phyloP scores from a whole-genome alignment of 805 yeast species.

The Candida gorgasii region DNA sequence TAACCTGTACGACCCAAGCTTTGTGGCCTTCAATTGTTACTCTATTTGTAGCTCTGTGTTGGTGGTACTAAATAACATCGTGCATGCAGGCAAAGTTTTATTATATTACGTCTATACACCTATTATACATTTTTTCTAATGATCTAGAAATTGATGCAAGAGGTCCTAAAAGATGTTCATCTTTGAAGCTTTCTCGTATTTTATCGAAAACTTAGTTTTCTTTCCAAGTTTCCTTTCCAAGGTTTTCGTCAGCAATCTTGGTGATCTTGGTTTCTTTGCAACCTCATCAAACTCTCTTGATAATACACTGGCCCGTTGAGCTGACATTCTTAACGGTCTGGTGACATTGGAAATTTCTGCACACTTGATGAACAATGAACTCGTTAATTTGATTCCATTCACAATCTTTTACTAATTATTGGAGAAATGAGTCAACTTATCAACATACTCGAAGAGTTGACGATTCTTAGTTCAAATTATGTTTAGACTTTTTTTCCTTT shows the following conservation, averaged over 20 bases:
- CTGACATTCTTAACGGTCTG: constrained; percentile 70
- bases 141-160: no score
- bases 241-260: constrained; percentile 8
- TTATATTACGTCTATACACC: no score
- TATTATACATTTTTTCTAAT: no score
- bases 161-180: no score
- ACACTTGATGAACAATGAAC: constrained; percentile 79
- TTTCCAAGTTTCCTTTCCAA: no score
- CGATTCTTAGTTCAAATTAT: no score
- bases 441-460: constrained; percentile 74
- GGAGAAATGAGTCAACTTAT: constrained; percentile 43
- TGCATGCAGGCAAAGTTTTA: no score
- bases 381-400: constrained; percentile 43
- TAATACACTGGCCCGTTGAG: constrained; percentile 85
- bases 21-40: constrained; percentile 27
- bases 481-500: no score
- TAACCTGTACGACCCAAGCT: constrained; percentile 25
- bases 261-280: constrained; percentile 49
- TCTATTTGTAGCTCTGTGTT: constrained; percentile 22
- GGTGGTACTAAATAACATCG: no score
- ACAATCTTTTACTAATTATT: constrained; percentile 14
- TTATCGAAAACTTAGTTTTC: constrained; percentile 9
- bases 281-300: constrained; percentile 77
- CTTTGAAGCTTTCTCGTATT: constrained; percentile 41
- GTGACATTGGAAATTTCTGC: constrained; percentile 96